Conservation (phyloP, 352 stramenopile genomes). For the Phytophthora vignae region DNA sequence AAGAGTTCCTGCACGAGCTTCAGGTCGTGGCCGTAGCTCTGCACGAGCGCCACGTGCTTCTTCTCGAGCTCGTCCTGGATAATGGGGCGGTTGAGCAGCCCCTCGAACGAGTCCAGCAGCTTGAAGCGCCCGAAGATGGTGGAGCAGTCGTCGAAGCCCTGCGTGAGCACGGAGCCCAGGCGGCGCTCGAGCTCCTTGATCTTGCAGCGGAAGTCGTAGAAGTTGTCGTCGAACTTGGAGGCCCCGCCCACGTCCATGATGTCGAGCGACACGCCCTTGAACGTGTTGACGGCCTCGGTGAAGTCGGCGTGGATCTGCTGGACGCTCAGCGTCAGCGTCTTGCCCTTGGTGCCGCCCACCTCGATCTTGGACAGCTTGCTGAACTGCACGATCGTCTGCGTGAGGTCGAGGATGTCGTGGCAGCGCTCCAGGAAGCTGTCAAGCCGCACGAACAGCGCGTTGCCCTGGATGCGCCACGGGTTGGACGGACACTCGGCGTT, state of each 20-base stretch:
- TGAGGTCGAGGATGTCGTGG: conserved; percentile 98
- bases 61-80: conserved; percentile 98
- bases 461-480: conserved; percentile 98
- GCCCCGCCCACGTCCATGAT: conserved; percentile 98
- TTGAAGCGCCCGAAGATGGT: conserved; percentile 98
- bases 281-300: conserved; percentile 92
- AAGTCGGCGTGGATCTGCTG: conserved; percentile 98
- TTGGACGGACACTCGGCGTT: conserved; percentile 98
- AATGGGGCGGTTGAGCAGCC: conserved; percentile 94
- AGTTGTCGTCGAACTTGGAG: conserved; percentile 98
- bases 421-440: conserved; percentile 98
- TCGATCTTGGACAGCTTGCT: conserved; percentile 98
- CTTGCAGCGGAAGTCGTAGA: conserved; percentile 97
- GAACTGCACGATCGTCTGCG: conserved; percentile 98
- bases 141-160: conserved; percentile 97
- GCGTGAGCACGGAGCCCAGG: conserved; percentile 95
- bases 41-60: conserved; percentile 97
- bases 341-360: conserved; percentile 97
- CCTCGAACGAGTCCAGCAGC: conserved; percentile 97
- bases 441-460: conserved; percentile 97
- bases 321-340: conserved; percentile 93
- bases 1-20: conserved; percentile 98
- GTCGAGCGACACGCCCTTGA: conserved; percentile 97
- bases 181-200: conserved; percentile 98
- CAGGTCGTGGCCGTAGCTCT: conserved; percentile 96